These are phyloP conservation scores for Aspergillus sp. DNA, from an alignment of 2,329 filamentous ascomycete genomes.

Conservation along the genomic window DNA sequence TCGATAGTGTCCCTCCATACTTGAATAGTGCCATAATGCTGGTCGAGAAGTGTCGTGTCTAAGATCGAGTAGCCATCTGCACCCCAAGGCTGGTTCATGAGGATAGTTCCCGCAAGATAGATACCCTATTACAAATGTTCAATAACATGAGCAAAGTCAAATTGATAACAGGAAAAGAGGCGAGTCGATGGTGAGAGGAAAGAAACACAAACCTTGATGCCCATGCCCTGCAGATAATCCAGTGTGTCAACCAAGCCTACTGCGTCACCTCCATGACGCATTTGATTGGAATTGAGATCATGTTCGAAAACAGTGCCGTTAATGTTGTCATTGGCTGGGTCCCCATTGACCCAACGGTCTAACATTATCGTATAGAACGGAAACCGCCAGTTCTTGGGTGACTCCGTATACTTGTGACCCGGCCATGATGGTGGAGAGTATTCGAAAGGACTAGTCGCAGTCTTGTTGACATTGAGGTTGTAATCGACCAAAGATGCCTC, in stretches of 20 bases:
- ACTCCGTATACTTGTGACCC: conserved; percentile 55
- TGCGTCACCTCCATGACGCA: conserved; percentile 65
- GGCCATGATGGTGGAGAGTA: conserved; percentile 59
- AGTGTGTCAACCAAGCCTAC: conserved; percentile 60
- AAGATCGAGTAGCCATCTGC: conserved; percentile 62
- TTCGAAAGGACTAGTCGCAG: conserved; percentile 57
- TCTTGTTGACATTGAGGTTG: conserved; percentile 63
- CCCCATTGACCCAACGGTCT: conserved; percentile 66
- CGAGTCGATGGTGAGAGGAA: not conserved
- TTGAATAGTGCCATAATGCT: conserved; percentile 62
- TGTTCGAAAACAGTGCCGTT: conserved; percentile 64
- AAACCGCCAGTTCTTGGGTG: conserved; percentile 65
- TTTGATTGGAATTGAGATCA: conserved; percentile 61
- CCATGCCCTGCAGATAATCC: conserved; percentile 67
- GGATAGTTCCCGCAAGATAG: conserved; percentile 64
- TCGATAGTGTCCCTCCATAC: conserved; percentile 60
- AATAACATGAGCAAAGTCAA: not conserved
- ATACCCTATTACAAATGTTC: conserved; percentile 48
- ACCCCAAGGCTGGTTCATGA: conserved; percentile 67
- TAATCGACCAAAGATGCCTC: conserved; percentile 54
- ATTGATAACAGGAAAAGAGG: not conserved
- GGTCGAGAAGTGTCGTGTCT: conserved; percentile 65
- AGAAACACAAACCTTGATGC: conserved; percentile 54
- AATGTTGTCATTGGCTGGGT: conserved; percentile 64
- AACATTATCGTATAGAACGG: conserved; percentile 67